phyloP scores from a whole-genome alignment of 2,329 filamentous ascomycete genomes.

The Diplodia scrobiculata region DNA sequence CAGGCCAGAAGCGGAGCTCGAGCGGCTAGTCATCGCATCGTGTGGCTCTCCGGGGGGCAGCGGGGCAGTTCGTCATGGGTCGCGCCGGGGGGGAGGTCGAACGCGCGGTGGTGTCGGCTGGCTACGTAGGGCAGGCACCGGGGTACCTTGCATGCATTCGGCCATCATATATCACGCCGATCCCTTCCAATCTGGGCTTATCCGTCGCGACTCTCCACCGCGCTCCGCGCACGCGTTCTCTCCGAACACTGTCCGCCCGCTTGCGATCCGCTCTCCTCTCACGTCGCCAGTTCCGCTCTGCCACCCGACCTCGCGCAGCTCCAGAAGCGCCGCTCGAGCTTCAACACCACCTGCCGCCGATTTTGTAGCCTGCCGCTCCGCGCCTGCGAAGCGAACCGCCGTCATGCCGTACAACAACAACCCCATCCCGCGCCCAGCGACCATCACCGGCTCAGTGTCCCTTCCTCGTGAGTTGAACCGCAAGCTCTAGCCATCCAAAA shows the following conservation, averaged over 20 bases:
- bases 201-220: slow-evolving; percentile 23
- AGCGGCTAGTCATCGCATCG: slow-evolving; percentile 52
- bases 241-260: neutral
- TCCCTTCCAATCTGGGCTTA: slow-evolving; percentile 11
- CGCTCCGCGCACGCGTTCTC: slow-evolving; percentile 19
- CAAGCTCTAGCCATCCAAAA: slow-evolving; percentile 8
- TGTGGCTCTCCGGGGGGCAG: slow-evolving; percentile 29
- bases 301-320: neutral
- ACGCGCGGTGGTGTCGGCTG: neutral
- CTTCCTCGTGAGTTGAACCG: slow-evolving; percentile 69
- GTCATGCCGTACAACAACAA: slow-evolving; percentile 88
- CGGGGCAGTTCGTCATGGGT: slow-evolving; percentile 19
- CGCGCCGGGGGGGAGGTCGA: slow-evolving; percentile 4
- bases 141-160: slow-evolving; percentile 23
- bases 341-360: neutral
- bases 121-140: slow-evolving; percentile 16
- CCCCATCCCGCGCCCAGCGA: slow-evolving; percentile 75
- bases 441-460: slow-evolving; percentile 80
- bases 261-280: neutral
- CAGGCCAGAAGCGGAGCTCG: slow-evolving; percentile 41
- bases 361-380: neutral
- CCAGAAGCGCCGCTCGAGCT: neutral
- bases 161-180: slow-evolving; percentile 16
- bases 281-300: neutral
- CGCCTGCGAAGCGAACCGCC: slow-evolving; percentile 15